Conservation (phyloP, 73 alveolate species). For the Paramecium primaurelia region DNA sequence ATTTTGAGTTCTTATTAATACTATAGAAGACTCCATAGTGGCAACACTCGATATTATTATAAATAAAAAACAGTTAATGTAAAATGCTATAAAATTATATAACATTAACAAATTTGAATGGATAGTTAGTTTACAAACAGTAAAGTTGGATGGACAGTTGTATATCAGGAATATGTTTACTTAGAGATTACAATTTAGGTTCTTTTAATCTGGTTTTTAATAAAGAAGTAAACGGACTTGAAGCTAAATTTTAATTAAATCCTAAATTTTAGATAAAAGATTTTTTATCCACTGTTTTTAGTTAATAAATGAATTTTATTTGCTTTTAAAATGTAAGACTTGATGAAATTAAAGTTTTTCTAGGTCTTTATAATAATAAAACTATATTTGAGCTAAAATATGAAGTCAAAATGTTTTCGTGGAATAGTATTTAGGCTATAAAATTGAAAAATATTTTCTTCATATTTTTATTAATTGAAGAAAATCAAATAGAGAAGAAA, state of each 20-base stretch:
- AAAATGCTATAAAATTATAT: too few species aligned
- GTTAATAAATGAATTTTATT: too few species aligned
- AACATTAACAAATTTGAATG: background rate
- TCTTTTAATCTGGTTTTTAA: background rate
- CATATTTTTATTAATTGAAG: background rate
- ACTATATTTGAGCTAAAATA: background rate
- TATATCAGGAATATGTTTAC: background rate
- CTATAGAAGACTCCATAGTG: background rate
- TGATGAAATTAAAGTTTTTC: background rate
- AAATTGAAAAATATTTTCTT: background rate
- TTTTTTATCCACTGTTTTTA: background rate
- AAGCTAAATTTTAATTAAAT: background rate
- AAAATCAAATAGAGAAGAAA: background rate
- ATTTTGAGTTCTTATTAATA: background rate
- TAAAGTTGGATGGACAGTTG: background rate
- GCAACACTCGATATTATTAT: background rate
- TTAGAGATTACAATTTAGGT: background rate
- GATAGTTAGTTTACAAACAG: background rate
- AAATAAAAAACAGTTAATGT: background rate
- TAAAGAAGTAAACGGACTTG: background rate
- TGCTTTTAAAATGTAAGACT: background rate
- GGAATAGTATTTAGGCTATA: background rate
- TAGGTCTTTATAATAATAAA: background rate
- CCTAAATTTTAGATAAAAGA: background rate
- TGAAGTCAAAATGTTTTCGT: background rate